Evolutionary conservation across 1,284 basidiomycete genomes (phyloP), one percentile per base, ranked within the genome.

Genomic region (Irpex lacteus): DNA sequence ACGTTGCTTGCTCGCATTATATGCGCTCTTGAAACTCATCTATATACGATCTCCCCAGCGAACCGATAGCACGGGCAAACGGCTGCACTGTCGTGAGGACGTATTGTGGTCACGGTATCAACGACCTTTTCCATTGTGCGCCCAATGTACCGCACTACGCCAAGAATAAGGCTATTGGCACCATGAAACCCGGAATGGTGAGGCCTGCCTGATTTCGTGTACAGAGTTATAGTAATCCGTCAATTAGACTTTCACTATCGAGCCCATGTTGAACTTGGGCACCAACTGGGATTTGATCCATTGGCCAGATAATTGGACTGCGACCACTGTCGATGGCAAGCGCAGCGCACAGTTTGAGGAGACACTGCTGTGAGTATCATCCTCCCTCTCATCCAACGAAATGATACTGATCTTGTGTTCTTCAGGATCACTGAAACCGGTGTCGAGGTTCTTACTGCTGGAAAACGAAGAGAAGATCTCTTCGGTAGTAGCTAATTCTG

Each of bases 341-440:
- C 83, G 85, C 66, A 95, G 92, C 68, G 96, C 96, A 4, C 96
- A 98, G 72, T 98, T 98, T 72, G 96, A 98, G 76, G 96, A 98
- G 71, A 98, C 96, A 0, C 79, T 93, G 50, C 76, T 98, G 91
- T 95, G 71, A 72, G 92, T 60, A 4, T 2, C 36, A 37, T 53
- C 44, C 65, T 52, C 8, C 40, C 18, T 54, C 9, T 58, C 9
- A 59, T 32, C 40, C 26, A 26, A 26, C 26, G 26, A 26, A 26
- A 4, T 26, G 26, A 26, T 4, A 26, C 26, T 26, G 26, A 26
- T 54, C 40, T 60, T 66, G 61, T 69, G 71, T 60, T 66, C 62
- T 67, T 32, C 72, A 96, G 94, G 63, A 91, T 98, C 72, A 98
- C 96, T 18, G 94, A 96, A 71, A 91, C 87, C 18, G 96, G 96